Evolutionary conservation across 2,329 filamentous ascomycete species (phyloP).

Genomic region (Sporothrix mexicana): DNA sequence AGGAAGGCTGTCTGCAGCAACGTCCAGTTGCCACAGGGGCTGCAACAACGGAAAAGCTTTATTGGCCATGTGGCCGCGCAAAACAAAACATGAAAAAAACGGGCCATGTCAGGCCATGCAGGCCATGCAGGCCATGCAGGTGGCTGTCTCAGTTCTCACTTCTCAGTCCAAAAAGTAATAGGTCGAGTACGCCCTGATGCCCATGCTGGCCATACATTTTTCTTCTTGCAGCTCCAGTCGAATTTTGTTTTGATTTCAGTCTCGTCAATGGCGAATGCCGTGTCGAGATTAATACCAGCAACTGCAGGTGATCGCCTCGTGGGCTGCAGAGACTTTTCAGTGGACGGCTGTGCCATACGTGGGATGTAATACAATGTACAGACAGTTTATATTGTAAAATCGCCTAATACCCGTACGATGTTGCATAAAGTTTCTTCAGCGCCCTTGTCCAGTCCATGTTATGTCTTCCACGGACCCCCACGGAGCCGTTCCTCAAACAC

Average conservation of each 20-base stretch:
- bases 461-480: background rate
- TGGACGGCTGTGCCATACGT: background rate
- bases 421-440: background rate
- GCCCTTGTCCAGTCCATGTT: background rate
- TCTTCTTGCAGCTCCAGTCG: background rate
- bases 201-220: background rate
- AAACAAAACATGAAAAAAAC: background rate
- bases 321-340: constrained; percentile 29
- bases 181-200: too few relatives aligned
- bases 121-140: background rate
- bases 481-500: background rate
- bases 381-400: background rate
- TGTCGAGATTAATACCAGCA: background rate
- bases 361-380: background rate
- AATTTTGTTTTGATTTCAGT: background rate
- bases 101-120: background rate
- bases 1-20: constrained; percentile 12
- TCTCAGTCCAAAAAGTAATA: background rate
- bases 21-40: background rate
- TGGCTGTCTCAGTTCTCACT: background rate
- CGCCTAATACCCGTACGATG: background rate
- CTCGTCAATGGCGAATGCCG: constrained; percentile 14
- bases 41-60: constrained; percentile 36
- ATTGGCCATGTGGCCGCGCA: constrained; percentile 40
- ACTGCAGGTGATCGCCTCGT: constrained; percentile 29